phyloP scores from a whole-genome alignment of 2,329 filamentous ascomycete species.

The Penicillium expansum region DNA sequence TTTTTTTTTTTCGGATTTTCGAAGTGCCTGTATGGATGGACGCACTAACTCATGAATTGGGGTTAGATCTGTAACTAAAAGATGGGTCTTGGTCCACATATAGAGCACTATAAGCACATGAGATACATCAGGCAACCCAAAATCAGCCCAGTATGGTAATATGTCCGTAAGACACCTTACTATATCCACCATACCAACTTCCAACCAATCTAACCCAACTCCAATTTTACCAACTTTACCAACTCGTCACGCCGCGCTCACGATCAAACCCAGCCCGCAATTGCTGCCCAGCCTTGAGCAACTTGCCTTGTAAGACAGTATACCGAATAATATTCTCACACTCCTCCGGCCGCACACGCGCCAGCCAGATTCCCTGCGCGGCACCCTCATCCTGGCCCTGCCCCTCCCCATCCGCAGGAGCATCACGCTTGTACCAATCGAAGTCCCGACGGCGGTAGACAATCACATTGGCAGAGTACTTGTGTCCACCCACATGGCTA shows the following conservation, averaged over 20 bases:
- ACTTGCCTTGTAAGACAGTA: conserved; percentile 88
- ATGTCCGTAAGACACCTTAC: not conserved
- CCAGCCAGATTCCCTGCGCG: conserved; percentile 89
- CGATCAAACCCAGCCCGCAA: conserved; percentile 89
- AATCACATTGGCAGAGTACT: conserved; percentile 93
- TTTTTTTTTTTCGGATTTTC: not conserved
- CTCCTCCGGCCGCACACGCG: conserved; percentile 78
- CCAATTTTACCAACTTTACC: conserved; percentile 66
- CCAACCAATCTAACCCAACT: not conserved
- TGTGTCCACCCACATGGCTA: conserved; percentile 92
- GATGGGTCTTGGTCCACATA: not conserved
- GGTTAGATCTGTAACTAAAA: not conserved
- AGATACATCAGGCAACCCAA: not conserved
- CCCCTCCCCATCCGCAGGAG: conserved; percentile 22
- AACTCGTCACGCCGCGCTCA: conserved; percentile 75
- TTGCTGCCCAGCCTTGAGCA: conserved; percentile 84
- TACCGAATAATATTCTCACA: conserved; percentile 89
- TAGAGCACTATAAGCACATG: not conserved
- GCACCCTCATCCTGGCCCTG: conserved; percentile 56
- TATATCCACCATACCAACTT: not conserved
- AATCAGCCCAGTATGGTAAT: not conserved
- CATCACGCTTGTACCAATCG: conserved; percentile 36
- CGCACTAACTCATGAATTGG: not conserved
- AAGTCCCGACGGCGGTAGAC: conserved; percentile 67
- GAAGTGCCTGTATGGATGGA: not conserved